These are phyloP conservation scores for Piromyces sp. DNA, from an alignment of 192 early-diverging fungal species.

Conservation along the genomic window DNA sequence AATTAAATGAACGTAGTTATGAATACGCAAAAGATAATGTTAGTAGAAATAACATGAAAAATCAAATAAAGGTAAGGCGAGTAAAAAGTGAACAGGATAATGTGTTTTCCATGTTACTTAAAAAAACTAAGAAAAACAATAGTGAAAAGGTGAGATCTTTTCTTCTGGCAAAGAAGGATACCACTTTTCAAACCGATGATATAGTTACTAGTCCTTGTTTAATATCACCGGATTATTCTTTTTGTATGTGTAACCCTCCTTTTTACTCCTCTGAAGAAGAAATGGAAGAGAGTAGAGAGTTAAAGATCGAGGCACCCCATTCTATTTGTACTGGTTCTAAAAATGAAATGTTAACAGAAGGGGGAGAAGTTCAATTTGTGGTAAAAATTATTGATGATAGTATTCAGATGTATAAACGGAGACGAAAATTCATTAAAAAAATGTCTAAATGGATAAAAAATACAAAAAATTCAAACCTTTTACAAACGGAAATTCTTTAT, in stretches of 20 bases:
- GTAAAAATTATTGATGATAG: constrained; percentile 52
- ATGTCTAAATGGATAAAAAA: background rate
- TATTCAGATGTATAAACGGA: constrained; percentile 7
- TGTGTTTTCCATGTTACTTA: background rate
- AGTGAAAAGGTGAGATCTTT: too few species aligned
- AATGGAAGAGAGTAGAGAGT: constrained; percentile 18
- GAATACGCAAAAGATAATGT: constrained; percentile 50
- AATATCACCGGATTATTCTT: constrained; percentile 20
- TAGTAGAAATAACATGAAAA: constrained; percentile 30
- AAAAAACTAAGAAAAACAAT: background rate
- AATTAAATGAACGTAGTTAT: constrained; percentile 46
- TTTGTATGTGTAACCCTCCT: constrained; percentile 87
- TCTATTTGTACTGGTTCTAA: constrained; percentile 37
- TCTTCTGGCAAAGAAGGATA: too few species aligned
- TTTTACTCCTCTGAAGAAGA: constrained; percentile 53
- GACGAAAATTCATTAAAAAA: constrained; percentile 8
- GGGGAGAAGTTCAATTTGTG: constrained; percentile 65
- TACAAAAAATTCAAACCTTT: background rate
- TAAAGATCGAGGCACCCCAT: constrained; percentile 31
- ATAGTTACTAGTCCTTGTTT: too few species aligned
- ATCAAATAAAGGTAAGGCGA: constrained; percentile 31
- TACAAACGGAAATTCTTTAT: background rate
- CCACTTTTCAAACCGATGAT: too few species aligned
- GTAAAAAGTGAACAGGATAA: constrained; percentile 7
- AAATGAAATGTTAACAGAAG: constrained; percentile 59